These are phyloP conservation scores for Cyberlindnera suaveolens DNA, from an alignment of 805 yeast genomes.

Conservation along the genomic window DNA sequence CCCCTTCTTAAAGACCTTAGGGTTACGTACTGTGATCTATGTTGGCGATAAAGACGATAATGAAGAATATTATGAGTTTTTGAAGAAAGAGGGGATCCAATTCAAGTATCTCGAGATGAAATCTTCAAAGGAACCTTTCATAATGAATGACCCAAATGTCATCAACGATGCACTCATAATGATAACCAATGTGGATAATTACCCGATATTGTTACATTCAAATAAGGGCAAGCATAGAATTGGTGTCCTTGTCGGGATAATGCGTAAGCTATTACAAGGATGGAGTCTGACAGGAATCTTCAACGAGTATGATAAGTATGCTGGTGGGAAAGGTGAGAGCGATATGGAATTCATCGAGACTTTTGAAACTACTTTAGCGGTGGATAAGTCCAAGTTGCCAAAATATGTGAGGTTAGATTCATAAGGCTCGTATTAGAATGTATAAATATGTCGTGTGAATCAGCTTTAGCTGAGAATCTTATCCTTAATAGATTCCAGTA, in stretches of 20 bases:
- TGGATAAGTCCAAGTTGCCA: constrained; percentile 48
- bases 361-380: constrained; percentile 57
- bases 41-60: constrained; percentile 69
- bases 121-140: constrained; percentile 70
- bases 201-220: constrained; percentile 86
- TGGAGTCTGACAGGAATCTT: constrained; percentile 93
- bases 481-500: constrained; percentile 1
- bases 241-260: constrained; percentile 88
- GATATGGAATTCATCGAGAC: constrained; percentile 87
- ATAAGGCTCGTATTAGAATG: no score
- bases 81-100: constrained; percentile 43
- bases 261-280: constrained; percentile 80
- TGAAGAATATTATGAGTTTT: constrained; percentile 66
- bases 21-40: constrained; percentile 74
- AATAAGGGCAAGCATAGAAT: constrained; percentile 95
- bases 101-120: constrained; percentile 60
- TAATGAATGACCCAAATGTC: constrained; percentile 49
- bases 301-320: constrained; percentile 89
- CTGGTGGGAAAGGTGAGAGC: constrained; percentile 88
- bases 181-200: constrained; percentile 58
- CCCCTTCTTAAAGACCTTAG: constrained; percentile 64
- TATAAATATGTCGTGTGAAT: not conserved
- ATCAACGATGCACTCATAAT: constrained; percentile 51
- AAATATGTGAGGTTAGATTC: constrained; percentile 42
- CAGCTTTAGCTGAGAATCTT: not conserved